Evolutionary conservation across 495 filamentous ascomycete species (phyloP).

Genomic region (Parathielavia hyrcaniae): DNA sequence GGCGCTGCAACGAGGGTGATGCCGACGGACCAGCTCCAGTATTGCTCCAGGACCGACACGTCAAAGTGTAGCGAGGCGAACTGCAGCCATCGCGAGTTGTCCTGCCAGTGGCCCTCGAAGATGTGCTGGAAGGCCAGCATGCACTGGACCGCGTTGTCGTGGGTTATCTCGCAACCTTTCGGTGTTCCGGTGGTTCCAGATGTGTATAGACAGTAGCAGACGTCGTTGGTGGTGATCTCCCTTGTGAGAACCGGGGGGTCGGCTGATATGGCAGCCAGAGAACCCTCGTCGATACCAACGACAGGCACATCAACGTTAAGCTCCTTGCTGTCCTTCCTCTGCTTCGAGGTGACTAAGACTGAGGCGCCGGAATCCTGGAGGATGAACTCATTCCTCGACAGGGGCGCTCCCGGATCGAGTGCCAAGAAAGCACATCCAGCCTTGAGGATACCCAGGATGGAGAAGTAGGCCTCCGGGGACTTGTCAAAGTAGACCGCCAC

Average conservation of each 20-base stretch:
- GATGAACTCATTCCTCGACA: conserved; percentile 58
- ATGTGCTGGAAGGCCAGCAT: conserved; percentile 68
- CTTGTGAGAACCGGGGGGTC: conserved; percentile 24
- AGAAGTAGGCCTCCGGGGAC: conserved; percentile 68
- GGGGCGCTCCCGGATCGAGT: conserved; percentile 58
- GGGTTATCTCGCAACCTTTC: conserved; percentile 71
- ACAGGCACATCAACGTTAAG: conserved; percentile 31
- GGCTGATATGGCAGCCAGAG: conserved; percentile 25
- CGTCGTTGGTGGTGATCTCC: conserved; percentile 39
- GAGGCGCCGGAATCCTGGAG: conserved; percentile 53
- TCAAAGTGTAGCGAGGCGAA: conserved; percentile 89
- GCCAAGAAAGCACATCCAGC: conserved; percentile 79
- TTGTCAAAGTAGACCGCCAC: conserved; percentile 76
- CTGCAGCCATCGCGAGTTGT: conserved; percentile 68
- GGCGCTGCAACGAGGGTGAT: conserved; percentile 73
- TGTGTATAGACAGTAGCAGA: conserved; percentile 71
- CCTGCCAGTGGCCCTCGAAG: conserved; percentile 61
- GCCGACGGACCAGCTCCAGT: conserved; percentile 82
- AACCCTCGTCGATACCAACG: conserved; percentile 35
- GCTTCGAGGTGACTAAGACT: conserved; percentile 42
- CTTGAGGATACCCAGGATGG: conserved; percentile 75
- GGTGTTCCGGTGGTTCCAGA: conserved; percentile 77
- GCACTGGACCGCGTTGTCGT: conserved; percentile 67
- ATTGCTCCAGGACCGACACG: conserved; percentile 80
- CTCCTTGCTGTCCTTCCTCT: conserved; percentile 27